Base-by-base conservation (phyloP, 768 basidiomycete genomes). In the Chalciporus pseudorubinellus region DNA sequence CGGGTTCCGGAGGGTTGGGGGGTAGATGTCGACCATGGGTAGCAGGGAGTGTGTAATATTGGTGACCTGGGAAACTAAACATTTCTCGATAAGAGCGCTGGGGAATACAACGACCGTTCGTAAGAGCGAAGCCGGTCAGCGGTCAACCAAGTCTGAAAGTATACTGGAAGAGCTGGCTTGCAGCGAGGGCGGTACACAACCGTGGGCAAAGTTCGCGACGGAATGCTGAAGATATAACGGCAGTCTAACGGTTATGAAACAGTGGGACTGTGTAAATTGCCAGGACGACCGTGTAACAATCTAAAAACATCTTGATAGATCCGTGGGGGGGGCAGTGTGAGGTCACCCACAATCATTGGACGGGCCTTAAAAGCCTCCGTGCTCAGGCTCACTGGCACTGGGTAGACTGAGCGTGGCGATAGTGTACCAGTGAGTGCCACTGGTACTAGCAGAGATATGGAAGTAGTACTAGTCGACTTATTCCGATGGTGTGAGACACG, bases 1-100 rank as follows among this genome's bases (percentile, higher is more conserved):
- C 64, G 33, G 73, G 73, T 49, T 78, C 77, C 9, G 78, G 73
- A 19, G 78, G 75, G 40, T 70, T 77, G 12, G 65, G 63, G 21
- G 57, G 16, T 19, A 49, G 20, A 28, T 48, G 70, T 51, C 60
- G 70, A 43, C 72, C 28, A 74, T 59, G 61, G 24, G 13, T 14
- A 6, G 33, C 33, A 7, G 33, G 3, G 4, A 48, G 44, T 60
- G 75, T 79, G 58, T 76, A 72, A 55, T 77, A 76, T 4, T 68
- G 71, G 16, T 72, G 72, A 19, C 68, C 65, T 21, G 73, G 70
- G n/a, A 74, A 61, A 52, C 67, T 73, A 59, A 76, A 73, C 77
- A 80, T 78, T 33, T 49, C 24, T 13, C 33, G 21, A 44, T 39
- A 36, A 29, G 21, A 29, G 28, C 3, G 26, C 19, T 41, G 53